A percentile compares a stretch with the other conserved stretches of the same genome.
These are phyloP conservation scores for Phlebiopsis gigantea DNA, from an alignment of 768 basidiomycete genomes.

Conservation along the genomic window DNA sequence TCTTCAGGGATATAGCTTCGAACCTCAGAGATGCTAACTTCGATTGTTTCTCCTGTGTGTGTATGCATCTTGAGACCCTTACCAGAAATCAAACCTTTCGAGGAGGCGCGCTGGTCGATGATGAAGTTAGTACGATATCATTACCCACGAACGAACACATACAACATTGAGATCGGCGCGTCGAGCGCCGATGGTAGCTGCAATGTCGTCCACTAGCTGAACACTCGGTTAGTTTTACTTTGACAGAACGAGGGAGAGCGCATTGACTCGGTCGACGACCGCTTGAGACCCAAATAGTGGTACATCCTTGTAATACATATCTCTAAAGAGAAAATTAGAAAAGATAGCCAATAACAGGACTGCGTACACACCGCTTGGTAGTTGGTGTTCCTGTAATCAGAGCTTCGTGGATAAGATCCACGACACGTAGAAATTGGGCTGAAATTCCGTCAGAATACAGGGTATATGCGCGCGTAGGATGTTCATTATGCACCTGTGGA, in stretches of 20 bases:
- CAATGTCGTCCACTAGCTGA: slow-evolving; percentile 85
- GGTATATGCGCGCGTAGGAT: background rate
- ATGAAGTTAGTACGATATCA: too few species aligned
- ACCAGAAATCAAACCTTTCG: slow-evolving; percentile 85
- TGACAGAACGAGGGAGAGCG: slow-evolving; percentile 3
- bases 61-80: slow-evolving; percentile 55
- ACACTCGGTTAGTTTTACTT: background rate
- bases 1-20: background rate
- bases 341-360: background rate
- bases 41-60: slow-evolving; percentile 45
- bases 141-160: too few species aligned
- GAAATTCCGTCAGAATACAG: background rate
- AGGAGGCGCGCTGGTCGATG: slow-evolving; percentile 65
- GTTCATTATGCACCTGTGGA: slow-evolving; percentile 35
- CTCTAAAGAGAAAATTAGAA: slow-evolving; percentile 37
- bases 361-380: slow-evolving; percentile 17
- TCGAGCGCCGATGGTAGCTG: slow-evolving; percentile 71
- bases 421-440: slow-evolving; percentile 68
- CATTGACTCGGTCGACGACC: slow-evolving; percentile 68
- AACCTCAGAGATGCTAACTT: slow-evolving; percentile 57
- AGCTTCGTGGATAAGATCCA: slow-evolving; percentile 69
- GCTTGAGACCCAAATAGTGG: slow-evolving; percentile 69
- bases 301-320: slow-evolving; percentile 87
- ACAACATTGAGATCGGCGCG: slow-evolving; percentile 82
- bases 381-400: slow-evolving; percentile 43